Conservation (phyloP, 129 eudicot species). For the Centella asiatica region DNA sequence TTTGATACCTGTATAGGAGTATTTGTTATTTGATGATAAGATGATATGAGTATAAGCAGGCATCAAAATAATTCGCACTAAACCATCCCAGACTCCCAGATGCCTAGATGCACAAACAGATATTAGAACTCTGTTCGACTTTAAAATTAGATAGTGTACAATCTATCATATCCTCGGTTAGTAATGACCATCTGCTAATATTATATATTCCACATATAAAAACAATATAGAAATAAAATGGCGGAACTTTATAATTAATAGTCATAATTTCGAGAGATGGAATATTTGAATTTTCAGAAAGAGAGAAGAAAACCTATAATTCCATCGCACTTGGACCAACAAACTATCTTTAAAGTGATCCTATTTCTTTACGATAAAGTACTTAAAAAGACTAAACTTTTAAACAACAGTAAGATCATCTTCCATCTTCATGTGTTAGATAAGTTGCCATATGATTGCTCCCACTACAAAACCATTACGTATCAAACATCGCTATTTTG, state of each 20-base stretch:
- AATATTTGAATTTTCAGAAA: no score
- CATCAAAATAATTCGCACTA: background rate
- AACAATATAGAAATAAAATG: no score
- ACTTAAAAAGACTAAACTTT: background rate
- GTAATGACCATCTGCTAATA: background rate
- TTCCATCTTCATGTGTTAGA: background rate
- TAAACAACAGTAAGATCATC: background rate
- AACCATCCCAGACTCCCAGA: no score
- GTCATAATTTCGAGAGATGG: background rate
- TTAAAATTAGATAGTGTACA: no score
- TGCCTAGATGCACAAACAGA: no score
- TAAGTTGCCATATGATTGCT: background rate
- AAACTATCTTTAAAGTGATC: background rate
- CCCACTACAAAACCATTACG: slow-evolving; percentile 1
- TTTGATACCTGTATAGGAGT: no score
- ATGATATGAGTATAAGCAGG: background rate
- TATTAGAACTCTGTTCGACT: background rate
- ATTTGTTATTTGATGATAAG: no score
- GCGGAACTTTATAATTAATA: background rate
- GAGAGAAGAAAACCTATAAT: background rate
- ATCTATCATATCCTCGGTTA: background rate
- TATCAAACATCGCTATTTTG: background rate
- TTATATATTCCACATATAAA: no score
- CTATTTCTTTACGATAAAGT: background rate
- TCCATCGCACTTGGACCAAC: background rate